Evolutionary conservation across 345 rosid genomes (phyloP).

Genomic region (Eucalyptus pauciflora): DNA sequence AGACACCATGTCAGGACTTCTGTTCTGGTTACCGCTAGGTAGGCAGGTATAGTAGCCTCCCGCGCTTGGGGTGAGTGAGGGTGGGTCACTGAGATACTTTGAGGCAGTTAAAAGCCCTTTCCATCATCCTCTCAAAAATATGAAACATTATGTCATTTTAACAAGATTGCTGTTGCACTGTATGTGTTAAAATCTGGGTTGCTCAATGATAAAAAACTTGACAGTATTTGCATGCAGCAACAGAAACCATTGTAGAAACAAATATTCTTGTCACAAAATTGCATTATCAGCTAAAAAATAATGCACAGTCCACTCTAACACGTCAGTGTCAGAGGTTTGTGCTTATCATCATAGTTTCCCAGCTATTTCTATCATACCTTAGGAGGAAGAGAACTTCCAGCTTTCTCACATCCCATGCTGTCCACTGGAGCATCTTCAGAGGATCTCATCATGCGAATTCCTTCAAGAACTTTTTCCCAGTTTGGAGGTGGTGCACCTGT

Average conservation of each 20-base stretch:
- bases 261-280: background rate
- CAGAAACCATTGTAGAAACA: background rate
- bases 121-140: background rate
- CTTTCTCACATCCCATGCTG: conserved; percentile 77
- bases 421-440: conserved; percentile 67
- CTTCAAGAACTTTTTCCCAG: conserved; percentile 59
- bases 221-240: background rate
- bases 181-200: background rate
- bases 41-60: too few relatives aligned
- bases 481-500: conserved; percentile 39
- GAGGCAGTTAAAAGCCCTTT: background rate
- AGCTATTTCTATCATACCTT: conserved; percentile 17
- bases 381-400: conserved; percentile 56
- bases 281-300: background rate
- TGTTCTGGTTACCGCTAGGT: fast-evolving
- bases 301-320: background rate
- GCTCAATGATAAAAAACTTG: background rate
- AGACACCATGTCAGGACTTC: too few relatives aligned
- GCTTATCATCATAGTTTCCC: background rate
- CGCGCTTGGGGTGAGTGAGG: too few relatives aligned
- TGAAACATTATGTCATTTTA: background rate
- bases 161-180: background rate
- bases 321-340: background rate
- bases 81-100: background rate
- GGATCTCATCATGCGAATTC: conserved; percentile 56